phyloP scores from a whole-genome alignment of 129 eudicot genomes.

The Calendula officinalis region DNA sequence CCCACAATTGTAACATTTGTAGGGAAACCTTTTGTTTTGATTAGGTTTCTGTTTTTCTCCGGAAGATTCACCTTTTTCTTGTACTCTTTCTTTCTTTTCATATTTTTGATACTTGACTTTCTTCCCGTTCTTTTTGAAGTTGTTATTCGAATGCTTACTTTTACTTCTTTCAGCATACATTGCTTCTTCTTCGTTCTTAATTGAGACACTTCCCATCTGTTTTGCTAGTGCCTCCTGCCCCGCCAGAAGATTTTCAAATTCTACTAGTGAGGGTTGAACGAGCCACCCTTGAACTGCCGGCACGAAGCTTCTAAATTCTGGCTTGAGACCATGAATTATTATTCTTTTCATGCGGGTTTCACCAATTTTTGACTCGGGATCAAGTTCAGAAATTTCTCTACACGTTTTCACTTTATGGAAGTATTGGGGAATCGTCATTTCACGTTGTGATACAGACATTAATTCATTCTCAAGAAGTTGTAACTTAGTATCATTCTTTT shows the following conservation, averaged over 20 bases:
- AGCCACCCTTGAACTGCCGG: not conserved
- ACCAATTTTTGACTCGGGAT: not conserved
- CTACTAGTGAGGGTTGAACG: not conserved
- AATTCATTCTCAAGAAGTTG: no score
- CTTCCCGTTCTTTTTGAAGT: no score
- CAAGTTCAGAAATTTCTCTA: not conserved
- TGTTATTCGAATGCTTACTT: not conserved
- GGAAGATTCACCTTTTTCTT: no score
- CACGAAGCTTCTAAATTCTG: not conserved
- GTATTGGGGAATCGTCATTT: not conserved
- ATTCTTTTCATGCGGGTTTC: not conserved
- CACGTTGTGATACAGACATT: not conserved
- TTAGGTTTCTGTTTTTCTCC: not conserved
- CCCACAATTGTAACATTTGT: no score
- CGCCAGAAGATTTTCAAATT: not conserved
- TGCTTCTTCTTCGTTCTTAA: not conserved
- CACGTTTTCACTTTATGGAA: not conserved
- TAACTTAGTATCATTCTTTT: no score
- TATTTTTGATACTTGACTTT: no score
- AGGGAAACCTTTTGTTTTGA: not conserved
- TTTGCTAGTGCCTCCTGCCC: not conserved
- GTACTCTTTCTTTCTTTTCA: no score
- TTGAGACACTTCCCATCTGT: not conserved
- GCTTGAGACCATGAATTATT: not conserved
- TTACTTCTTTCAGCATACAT: not conserved